Percentiles rank a stretch among this genome's conserved stretches.
Conservation (phyloP, 106 monocot species). For the Cymbidium sinense region DNA sequence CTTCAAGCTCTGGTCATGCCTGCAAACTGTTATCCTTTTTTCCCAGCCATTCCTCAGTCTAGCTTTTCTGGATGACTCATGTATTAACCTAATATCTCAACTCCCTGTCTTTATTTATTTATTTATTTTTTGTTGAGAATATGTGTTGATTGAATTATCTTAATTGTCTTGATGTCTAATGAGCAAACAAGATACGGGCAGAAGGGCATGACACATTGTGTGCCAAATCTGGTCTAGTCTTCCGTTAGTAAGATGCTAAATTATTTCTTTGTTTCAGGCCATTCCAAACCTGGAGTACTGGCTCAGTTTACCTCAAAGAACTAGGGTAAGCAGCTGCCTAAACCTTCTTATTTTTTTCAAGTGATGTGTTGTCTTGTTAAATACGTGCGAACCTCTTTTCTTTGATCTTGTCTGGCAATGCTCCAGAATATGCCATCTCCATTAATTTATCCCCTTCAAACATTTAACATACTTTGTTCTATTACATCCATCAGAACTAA, state of each 20-base stretch:
- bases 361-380: neutral
- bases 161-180: too few species aligned
- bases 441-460: too few species aligned
- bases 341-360: neutral
- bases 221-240: neutral
- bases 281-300: constrained; percentile 83
- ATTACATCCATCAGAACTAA: neutral
- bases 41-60: too few species aligned
- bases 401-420: neutral
- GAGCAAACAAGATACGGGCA: too few species aligned
- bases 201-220: neutral
- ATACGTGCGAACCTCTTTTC: neutral
- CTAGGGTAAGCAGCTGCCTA: constrained; percentile 30
- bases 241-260: neutral
- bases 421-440: too few species aligned
- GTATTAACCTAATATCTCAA: neutral
- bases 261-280: constrained; percentile 35
- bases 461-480: neutral
- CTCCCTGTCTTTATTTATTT: neutral
- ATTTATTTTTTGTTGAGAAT: neutral
- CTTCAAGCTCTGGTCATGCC: too few species aligned
- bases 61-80: neutral
- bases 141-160: neutral
- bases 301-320: constrained; percentile 58
- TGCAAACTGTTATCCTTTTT: too few species aligned